These are phyloP conservation scores for Ogataea hybrid DNA, from an alignment of 1,139 yeast genomes.

Conservation along the genomic window DNA sequence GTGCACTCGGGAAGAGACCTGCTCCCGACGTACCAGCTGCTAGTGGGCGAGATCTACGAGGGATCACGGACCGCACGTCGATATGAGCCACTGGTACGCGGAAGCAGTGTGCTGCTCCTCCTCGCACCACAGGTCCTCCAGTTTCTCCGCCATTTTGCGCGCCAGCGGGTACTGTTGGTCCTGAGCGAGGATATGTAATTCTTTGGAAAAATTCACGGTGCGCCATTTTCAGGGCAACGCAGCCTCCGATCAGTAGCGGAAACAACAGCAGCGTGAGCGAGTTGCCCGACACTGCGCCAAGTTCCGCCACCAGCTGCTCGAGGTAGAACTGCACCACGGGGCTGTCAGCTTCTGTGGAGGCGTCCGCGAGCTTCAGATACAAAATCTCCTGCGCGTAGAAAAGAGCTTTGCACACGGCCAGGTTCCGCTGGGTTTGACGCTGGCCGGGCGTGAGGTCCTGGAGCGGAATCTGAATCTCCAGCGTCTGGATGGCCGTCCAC, in stretches of 20 bases:
- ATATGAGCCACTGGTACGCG: slow-evolving; percentile 15
- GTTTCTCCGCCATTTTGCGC: slow-evolving; percentile 19
- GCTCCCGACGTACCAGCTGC: slow-evolving; percentile 22
- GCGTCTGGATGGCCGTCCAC: slow-evolving; percentile 29
- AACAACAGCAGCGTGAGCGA: slow-evolving; percentile 11
- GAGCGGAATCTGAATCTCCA: slow-evolving; percentile 26
- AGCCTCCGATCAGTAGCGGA: slow-evolving; percentile 34
- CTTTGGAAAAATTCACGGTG: slow-evolving; percentile 29
- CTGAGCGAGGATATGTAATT: slow-evolving; percentile 23
- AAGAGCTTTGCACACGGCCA: slow-evolving; percentile 24
- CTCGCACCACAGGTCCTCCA: slow-evolving; percentile 31
- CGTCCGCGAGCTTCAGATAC: slow-evolving; percentile 30
- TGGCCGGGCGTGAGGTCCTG: neutral
- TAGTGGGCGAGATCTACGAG: slow-evolving; percentile 33
- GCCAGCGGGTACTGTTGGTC: slow-evolving; percentile 19
- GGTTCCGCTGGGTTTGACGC: slow-evolving; percentile 4
- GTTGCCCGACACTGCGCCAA: slow-evolving; percentile 18
- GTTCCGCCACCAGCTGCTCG: slow-evolving; percentile 28
- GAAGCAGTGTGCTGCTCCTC: slow-evolving; percentile 19
- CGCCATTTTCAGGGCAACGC: slow-evolving; percentile 26
- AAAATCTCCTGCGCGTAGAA: slow-evolving; percentile 30
- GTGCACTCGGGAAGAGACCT: slow-evolving; percentile 7
- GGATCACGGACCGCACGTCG: slow-evolving; percentile 33
- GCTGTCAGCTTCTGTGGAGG: slow-evolving; percentile 25
- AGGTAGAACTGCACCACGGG: slow-evolving; percentile 31